Evolutionary conservation across 352 stramenopile genomes (phyloP), one percentile per base, ranked within the genome.

Genomic region (Phytophthora tubulina): DNA sequence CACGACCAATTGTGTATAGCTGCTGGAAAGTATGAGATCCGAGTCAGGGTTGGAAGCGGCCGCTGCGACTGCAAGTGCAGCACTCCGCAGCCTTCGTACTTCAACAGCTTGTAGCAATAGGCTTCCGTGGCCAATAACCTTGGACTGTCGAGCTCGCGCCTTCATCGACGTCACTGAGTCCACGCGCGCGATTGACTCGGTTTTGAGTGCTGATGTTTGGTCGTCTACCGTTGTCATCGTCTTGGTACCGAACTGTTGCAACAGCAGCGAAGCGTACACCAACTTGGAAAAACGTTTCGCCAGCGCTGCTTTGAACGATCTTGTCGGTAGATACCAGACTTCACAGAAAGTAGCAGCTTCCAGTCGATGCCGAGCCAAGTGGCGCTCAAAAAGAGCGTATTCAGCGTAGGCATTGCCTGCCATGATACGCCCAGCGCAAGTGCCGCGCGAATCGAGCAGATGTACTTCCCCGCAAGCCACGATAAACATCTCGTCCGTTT

Each of bases 401-500:
- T 88, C 78, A 9, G 78, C 82, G 31, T 88, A 88, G 14, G 73
- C 70, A 45, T 76, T 68, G 0, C 82, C 80, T 4, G 62, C 42
- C 8, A 66, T 74, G 8, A 89, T 75, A 2, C 66, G 70, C 4
- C 78, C 76, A 49, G 59, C 15, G 6, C 41, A 62, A 31, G 27
- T 36, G 3, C 46, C 58, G 10, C 42, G 59, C 5, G 53, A 6
- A n/a, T 87, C 69, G 6, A 82, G 50, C 15, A 90, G 67, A 4
- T 67, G 55, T 10, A 90, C 72, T 58, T 86, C 78, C 17, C 82
- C 82, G n/a, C 60, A 65, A 0, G 73, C 79, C 6, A 90, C 64
- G 33, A 87, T 82, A n/a, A 86, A 69, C 76, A 90, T 85, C 44
- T 90, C 82, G 30, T 88, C 82, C 9, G 69, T 62, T 39, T 86